These are phyloP conservation scores for Wickerhamomyces bovis DNA, from an alignment of 805 yeast genomes.

Conservation along the genomic window DNA sequence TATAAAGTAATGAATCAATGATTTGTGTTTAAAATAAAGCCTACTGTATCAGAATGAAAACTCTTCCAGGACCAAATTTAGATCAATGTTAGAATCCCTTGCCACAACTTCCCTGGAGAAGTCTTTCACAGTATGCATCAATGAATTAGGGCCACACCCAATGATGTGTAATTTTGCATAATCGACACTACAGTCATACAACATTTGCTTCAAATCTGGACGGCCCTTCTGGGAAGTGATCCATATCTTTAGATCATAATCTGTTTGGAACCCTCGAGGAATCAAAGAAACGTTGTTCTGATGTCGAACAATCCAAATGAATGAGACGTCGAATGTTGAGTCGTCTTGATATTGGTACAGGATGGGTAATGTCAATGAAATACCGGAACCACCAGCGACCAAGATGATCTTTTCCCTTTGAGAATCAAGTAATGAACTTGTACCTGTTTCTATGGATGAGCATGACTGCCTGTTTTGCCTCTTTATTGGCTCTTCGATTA, in stretches of 20 bases:
- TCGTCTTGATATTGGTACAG: background rate
- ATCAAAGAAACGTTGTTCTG: constrained; percentile 5
- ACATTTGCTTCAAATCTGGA: constrained; percentile 13
- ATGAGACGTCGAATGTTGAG: constrained; percentile 10
- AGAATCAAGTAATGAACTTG: background rate
- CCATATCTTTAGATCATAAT: constrained; percentile 12
- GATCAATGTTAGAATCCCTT: constrained; percentile 1
- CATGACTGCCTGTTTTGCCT: background rate
- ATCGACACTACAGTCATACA: constrained; percentile 7
- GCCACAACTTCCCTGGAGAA: constrained; percentile 11
- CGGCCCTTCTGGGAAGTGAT: constrained; percentile 14
- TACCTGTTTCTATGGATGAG: background rate
- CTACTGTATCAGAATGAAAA: constrained; percentile 10
- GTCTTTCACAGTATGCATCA: constrained; percentile 19
- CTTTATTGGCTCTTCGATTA: background rate
- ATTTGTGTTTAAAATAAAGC: background rate
- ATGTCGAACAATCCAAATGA: constrained; percentile 20
- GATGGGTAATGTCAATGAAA: constrained; percentile 7
- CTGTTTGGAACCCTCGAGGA: background rate
- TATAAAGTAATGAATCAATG: background rate
- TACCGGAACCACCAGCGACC: constrained; percentile 9
- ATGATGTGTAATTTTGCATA: constrained; percentile 10
- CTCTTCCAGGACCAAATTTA: constrained; percentile 19
- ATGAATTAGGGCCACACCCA: constrained; percentile 22
- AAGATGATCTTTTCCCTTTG: constrained; percentile 1